Evolutionary conservation across 306 rosid genomes (phyloP), one percentile per base, ranked within the genome.

Genomic region (Crataegus laevigata): DNA sequence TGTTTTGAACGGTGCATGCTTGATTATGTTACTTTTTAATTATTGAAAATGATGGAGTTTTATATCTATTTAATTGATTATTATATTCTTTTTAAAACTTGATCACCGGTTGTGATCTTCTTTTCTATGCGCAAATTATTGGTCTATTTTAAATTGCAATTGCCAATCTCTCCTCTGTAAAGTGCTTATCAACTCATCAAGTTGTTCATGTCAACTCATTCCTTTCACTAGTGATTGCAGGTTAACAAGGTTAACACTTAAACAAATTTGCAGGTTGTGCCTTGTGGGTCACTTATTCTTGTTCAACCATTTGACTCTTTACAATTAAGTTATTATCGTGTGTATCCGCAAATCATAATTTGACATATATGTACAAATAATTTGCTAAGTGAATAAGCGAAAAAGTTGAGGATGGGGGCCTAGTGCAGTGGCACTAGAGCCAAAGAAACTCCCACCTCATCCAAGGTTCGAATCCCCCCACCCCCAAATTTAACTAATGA

Each of bases 101-200:
- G 84, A 75, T 77, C 73, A 45, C 45, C 34, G 59, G 68, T 67
- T 19, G 8, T 71, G 72, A 52, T 32, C 66, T 71, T 52, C 69
- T 58, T 78, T 69, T 74, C 66, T 40, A 8, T 9, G 12, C 12
- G 2, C 43, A 40, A 40, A 40, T 40, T 17, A 17, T 51, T 51
- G 57, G n/a, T 38, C 22, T 38, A 26, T 25, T 40, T 26, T 34
- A 15, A 66, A 25, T 52, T 32, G 60, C 5, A 63, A 77, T 29
- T 50, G 47, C 64, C 51, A 45, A 26, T 42, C 36, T 28, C 24
- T 28, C 66, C 59, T 11, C 54, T 22, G 15, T 68, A 57, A 22
- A 55, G 77, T 25, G 73, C 34, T 10, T 40, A 40, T 40, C 43
- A 10, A 40, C 43, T 3, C 9, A 70, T 51, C 72, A 21, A 52